Conservation (phyloP, 2,329 filamentous ascomycete species). For the Ceratocystis cubensis region DNA sequence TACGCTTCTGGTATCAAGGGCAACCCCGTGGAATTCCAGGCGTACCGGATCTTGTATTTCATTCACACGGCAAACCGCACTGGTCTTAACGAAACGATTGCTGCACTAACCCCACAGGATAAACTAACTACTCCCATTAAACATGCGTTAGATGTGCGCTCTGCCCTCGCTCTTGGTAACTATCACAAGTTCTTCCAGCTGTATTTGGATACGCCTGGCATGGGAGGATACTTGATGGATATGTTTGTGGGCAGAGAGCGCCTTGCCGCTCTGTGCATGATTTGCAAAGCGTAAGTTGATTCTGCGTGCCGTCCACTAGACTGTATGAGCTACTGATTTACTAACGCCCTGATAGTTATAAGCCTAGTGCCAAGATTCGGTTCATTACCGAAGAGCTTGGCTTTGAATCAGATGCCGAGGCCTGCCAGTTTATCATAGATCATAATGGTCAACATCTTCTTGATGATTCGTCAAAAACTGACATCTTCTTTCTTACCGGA, state of each 20-base stretch:
- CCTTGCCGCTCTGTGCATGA: slow-evolving; percentile 75
- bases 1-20: slow-evolving; percentile 81
- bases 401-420: slow-evolving; percentile 85
- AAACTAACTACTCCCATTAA: slow-evolving; percentile 74
- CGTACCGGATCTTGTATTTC: slow-evolving; percentile 98
- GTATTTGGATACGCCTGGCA: slow-evolving; percentile 85
- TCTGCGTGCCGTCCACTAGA: background rate
- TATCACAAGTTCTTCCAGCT: slow-evolving; percentile 97
- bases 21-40: slow-evolving; percentile 90
- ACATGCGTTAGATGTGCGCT: slow-evolving; percentile 84
- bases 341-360: slow-evolving; percentile 60
- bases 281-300: slow-evolving; percentile 82
- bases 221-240: slow-evolving; percentile 98
- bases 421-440: slow-evolving; percentile 79
- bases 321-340: slow-evolving; percentile 16
- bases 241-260: slow-evolving; percentile 96
- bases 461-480: slow-evolving; percentile 39
- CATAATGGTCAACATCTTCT: slow-evolving; percentile 64
- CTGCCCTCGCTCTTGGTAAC: slow-evolving; percentile 82
- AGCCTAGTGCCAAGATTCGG: slow-evolving; percentile 74
- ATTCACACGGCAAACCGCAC: slow-evolving; percentile 97
- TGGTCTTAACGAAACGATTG: slow-evolving; percentile 94
- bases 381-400: slow-evolving; percentile 93
- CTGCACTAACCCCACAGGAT: slow-evolving; percentile 97
- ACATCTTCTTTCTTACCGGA: slow-evolving; percentile 58